phyloP scores from a whole-genome alignment of 2,329 filamentous ascomycete genomes.

The Ceratocystis huliohia region DNA sequence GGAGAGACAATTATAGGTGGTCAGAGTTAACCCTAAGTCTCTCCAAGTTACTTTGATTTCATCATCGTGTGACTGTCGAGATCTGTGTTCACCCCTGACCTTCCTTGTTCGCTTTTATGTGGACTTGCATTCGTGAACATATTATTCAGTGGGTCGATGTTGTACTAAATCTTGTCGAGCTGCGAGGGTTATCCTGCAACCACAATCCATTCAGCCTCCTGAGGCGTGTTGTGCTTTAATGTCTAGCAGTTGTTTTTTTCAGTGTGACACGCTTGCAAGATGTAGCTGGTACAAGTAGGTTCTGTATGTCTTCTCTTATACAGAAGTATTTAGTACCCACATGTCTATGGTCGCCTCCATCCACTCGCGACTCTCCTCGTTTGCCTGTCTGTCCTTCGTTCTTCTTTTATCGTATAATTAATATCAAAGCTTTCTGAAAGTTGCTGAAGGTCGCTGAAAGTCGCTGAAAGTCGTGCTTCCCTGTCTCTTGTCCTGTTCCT shows the following conservation, averaged over 20 bases:
- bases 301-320: too few species aligned
- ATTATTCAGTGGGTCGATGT: not conserved
- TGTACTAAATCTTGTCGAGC: not conserved
- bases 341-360: too few species aligned
- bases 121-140: not conserved
- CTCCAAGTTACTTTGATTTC: not conserved
- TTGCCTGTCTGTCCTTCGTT: not conserved
- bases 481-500: constrained; percentile 20
- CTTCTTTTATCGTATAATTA: too few species aligned
- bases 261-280: not conserved
- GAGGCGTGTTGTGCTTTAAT: not conserved
- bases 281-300: too few species aligned
- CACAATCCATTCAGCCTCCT: not conserved
- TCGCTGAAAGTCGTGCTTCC: constrained; percentile 9
- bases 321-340: too few species aligned
- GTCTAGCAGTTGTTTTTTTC: not conserved
- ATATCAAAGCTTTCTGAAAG: not conserved
- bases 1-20: not conserved
- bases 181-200: not conserved
- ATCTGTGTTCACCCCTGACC: not conserved
- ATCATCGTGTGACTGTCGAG: not conserved
- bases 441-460: not conserved
- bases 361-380: too few species aligned
- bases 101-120: not conserved
- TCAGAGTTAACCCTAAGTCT: not conserved